Evolutionary conservation across 2,329 filamentous ascomycete species (phyloP), one percentile per base, ranked within the genome.

Genomic region (Colletotrichum eremochloae): DNA sequence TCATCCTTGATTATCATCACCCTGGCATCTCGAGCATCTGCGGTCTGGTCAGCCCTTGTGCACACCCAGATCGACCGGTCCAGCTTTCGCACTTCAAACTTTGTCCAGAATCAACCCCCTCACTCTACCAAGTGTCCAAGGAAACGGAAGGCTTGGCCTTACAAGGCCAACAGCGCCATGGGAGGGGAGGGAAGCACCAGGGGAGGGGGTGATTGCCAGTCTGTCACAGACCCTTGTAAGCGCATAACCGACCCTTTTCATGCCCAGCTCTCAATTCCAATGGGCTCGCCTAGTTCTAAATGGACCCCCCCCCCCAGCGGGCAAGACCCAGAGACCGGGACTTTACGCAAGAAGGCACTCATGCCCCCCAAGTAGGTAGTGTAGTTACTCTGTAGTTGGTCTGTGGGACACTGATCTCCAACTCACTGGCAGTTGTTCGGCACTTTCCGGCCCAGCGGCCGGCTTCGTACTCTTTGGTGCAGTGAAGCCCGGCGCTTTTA

Each of bases 361-460:
- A 36, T 36, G 18, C 31, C 18, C 55, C 24, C 50, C 48, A 38
- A n/a, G 31, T 33, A 24, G 24, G 24, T 24, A 24, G 24, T 24
- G 24, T 24, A 24, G 24, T 24, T 24, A 24, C 24, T 24, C 24
- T 24, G 24, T 24, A 24, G 24, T 24, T 24, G 20, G 7, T 20
- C 3, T 20, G 18, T 40, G 62, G 62, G n/a, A 56, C 24, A 46
- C 29, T 36, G 62, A 64, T 64, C 62, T 53, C 29, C 50, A 38
- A 56, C 55, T 50, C 62, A 64, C 58, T 69, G 69, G 69, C 58
- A 68, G 44, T 64, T 69, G 24, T 20, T 72, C 69, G 69, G 69
- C 69, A 72, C 65, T 68, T 72, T 72, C 69, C 69, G 65, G 58
- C 20, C 65, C 62, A 56, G 33, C 38, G 38, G 40, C 53, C 52